Evolutionary conservation across 2,329 filamentous ascomycete species (phyloP), one percentile per base, ranked within the genome.

Genomic region (Colletotrichum musae): DNA sequence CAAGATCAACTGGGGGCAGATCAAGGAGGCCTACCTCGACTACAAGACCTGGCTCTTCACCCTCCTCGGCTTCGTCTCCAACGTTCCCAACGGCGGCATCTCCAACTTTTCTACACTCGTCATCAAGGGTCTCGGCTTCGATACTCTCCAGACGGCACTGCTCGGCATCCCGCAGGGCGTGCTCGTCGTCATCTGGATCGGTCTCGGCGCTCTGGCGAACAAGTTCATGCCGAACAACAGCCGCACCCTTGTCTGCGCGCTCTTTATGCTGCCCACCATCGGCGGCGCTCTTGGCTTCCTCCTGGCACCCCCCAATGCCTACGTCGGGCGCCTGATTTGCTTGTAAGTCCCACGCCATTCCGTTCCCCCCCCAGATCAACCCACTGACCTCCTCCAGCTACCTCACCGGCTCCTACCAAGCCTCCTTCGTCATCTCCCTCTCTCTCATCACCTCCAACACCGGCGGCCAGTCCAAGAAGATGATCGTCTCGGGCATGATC

Each of bases 81-180:
- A 88, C 72, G 79, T 86, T 2, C 83, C 83, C 2, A 91, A 90
- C 59, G 89, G 88, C 5, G 88, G 88, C 36, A 89, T 90, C 64
- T 85, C 83, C 36, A 90, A 89, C 71, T 91, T 91, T 62, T 86
- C 85, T 16, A 81, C 88, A 0, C 82, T 91, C n/a, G 88, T 91
- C 67, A 89, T 90, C 73, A 75, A 86, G 69, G 87, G 88, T 0
- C 85, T 90, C 36, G 87, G 88, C 6, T 89, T 89, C 72, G 71
- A 77, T 15, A 79, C 77, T 0, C 71, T 82, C 13, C 71, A 79
- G 28, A 82, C 80, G 2, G 77, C 79, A 4, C 74, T 83, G 4
- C 72, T 83, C 4, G 78, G 79, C 10, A 82, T 82, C 16, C 80
- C 81, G 0, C 79, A 82, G 52, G 80, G 80, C 3, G 75, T 70